These are phyloP conservation scores for Lophium mytilinum DNA, from an alignment of 495 filamentous ascomycete genomes.

Conservation along the genomic window DNA sequence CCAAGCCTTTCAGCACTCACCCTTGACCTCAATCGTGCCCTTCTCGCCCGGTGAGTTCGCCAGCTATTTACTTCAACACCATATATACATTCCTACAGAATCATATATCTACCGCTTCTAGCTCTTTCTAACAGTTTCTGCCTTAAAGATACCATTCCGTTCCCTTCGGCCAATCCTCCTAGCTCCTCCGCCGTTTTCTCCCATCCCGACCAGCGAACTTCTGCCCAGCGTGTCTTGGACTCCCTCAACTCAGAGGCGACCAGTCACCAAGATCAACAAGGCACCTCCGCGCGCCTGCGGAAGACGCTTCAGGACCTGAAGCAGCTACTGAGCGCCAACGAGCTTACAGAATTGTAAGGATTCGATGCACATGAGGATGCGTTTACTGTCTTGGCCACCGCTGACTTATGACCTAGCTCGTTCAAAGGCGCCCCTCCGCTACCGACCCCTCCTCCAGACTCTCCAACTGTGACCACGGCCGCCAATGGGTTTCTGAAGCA, in stretches of 20 bases:
- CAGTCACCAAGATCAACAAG: slow-evolving; percentile 1
- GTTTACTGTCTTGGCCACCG: slow-evolving; percentile 6
- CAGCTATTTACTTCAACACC: slow-evolving; percentile 18
- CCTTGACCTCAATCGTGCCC: slow-evolving; percentile 79
- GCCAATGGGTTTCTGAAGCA: slow-evolving; percentile 17
- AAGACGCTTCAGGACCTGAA: slow-evolving; percentile 54
- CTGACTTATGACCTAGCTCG: slow-evolving; percentile 42
- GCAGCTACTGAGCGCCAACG: slow-evolving; percentile 56
- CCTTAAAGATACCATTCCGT: slow-evolving; percentile 55
- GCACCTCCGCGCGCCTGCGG: slow-evolving; percentile 27
- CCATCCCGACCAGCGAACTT: slow-evolving; percentile 27
- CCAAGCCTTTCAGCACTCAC: slow-evolving; percentile 85
- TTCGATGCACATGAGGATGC: neutral
- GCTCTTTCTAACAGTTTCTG: slow-evolving; percentile 18
- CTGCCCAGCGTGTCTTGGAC: slow-evolving; percentile 17
- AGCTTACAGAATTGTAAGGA: slow-evolving; percentile 67
- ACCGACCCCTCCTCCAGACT: slow-evolving; percentile 10
- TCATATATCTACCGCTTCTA: slow-evolving; percentile 5
- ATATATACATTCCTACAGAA: slow-evolving; percentile 17
- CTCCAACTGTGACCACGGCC: neutral
- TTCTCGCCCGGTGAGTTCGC: slow-evolving; percentile 64
- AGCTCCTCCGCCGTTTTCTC: slow-evolving; percentile 34
- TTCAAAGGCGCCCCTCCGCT: slow-evolving; percentile 46
- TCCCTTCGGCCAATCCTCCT: slow-evolving; percentile 49
- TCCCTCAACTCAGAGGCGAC: slow-evolving; percentile 28